Evolutionary conservation across 805 yeast species (phyloP).

Genomic region (Candida golubevii): DNA sequence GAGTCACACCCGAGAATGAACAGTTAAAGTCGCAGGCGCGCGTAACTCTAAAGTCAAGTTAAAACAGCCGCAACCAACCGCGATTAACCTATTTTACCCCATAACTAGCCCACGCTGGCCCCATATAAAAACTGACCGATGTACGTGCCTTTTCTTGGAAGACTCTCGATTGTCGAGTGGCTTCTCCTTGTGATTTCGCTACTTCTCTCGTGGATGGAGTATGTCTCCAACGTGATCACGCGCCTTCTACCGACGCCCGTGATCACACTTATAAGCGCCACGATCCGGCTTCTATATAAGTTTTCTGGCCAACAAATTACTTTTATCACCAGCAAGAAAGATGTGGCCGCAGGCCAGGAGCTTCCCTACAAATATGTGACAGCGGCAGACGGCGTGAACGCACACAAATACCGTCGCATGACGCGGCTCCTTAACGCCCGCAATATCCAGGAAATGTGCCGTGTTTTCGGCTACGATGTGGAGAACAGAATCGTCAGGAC

Average conservation of each 20-base stretch:
- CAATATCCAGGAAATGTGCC: conserved; percentile 62
- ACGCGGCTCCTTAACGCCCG: conserved; percentile 42
- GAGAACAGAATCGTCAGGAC: conserved; percentile 80
- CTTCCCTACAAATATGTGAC: conserved; percentile 22
- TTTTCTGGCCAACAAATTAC: conserved; percentile 26
- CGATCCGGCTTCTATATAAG: conserved; percentile 24
- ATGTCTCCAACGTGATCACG: conserved; percentile 41
- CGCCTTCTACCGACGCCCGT: conserved; percentile 41
- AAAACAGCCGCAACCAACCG: too few species aligned
- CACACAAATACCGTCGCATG: conserved; percentile 27
- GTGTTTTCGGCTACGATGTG: conserved; percentile 60
- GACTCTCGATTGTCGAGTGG: conserved; percentile 48
- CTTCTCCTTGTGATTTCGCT: conserved; percentile 43
- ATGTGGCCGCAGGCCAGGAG: conserved; percentile 8
- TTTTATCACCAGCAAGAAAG: conserved; percentile 16
- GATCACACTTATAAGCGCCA: conserved; percentile 32
- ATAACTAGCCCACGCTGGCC: too few species aligned
- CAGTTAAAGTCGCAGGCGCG: too few species aligned
- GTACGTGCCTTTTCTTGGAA: conserved; percentile 23
- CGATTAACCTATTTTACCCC: too few species aligned
- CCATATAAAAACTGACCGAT: background rate
- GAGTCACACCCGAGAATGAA: too few species aligned
- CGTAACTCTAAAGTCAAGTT: too few species aligned
- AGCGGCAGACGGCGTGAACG: conserved; percentile 16
- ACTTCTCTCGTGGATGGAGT: conserved; percentile 47